Percentiles rank a stretch among this genome's conserved stretches.
Evolutionary conservation across 75 land plant genomes (phyloP).

Genomic region (Isoetes taiwanensis): DNA sequence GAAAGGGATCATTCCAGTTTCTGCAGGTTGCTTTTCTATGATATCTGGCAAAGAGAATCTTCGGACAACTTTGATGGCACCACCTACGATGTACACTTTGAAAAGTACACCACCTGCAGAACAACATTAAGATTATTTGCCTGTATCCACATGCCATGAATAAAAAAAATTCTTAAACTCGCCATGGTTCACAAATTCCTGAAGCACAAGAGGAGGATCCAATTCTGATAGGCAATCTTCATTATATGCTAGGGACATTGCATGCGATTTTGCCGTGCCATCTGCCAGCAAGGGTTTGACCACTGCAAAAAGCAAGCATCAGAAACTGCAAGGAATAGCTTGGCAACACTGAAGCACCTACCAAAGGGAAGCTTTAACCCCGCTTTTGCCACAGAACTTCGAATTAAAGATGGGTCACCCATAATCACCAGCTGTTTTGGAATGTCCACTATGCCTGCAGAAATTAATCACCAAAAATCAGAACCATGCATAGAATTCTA

Average conservation of each 20-base stretch:
- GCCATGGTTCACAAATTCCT: constrained; percentile 95
- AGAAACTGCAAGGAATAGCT: background rate
- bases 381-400: constrained; percentile 45
- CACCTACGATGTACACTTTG: constrained; percentile 75
- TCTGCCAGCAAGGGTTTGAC: constrained; percentile 73
- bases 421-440: constrained; percentile 58
- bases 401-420: constrained; percentile 65
- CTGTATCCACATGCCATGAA: background rate
- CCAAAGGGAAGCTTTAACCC: constrained; percentile 63
- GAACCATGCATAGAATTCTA: background rate
- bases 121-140: background rate
- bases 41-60: constrained; percentile 81
- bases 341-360: constrained; percentile 10
- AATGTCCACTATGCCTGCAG: constrained; percentile 60
- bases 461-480: constrained; percentile 1
- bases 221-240: constrained; percentile 44
- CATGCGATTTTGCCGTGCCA: constrained; percentile 78
- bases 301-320: constrained; percentile 30
- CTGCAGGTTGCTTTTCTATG: constrained; percentile 25
- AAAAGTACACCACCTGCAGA: constrained; percentile 66
- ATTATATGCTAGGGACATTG: constrained; percentile 72
- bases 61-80: constrained; percentile 58
- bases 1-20: constrained; percentile 50
- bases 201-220: constrained; percentile 78
- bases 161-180: background rate